Evolutionary conservation across 2,329 filamentous ascomycete species (phyloP), one percentile per base, ranked within the genome.

Genomic region (Dendrostoma leiphaemia): DNA sequence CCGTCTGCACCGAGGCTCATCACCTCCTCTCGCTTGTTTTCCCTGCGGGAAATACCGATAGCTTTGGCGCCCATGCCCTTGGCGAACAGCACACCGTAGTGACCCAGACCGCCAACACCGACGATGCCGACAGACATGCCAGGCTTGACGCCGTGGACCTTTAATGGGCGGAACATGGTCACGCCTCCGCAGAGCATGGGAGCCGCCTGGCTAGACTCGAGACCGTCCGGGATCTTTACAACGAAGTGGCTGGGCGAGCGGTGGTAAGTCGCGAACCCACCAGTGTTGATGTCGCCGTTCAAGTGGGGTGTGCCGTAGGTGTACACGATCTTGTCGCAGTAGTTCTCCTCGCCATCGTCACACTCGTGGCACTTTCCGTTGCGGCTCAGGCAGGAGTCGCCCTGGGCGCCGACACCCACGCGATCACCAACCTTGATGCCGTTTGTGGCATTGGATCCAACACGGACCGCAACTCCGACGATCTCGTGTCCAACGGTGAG

Each of bases 101-200:
- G 85, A 0, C 85, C 86, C 2, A 89, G 67, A 2, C 86, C 85
- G 2, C 86, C 86, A 19, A 89, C 73, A 1, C 86, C 86, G 17
- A 89, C 72, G 47, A 89, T 81, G 0, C 84, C 86, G 1, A 90
- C 83, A 2, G 68, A 76, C 70, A 86, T 89, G 3, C 85, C 85
- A 0, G 84, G 84, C 0, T 86, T 87, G 35, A 78, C 81, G 2
- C 81, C 83, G 56, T 88, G 50, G 19, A 41, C 38, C 53, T 52
- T 81, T 51, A 90, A 65, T 2, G 87, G 86, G 10, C 76, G 74
- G 63, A 78, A 90, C 6, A 85, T 74, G 0, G 86, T 90, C 29
- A 89, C 77, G 6, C 87, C 86, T 21, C 79, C 86, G 62, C 86
- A 89, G 34, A 90, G 72, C 80, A 90, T 83, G 1, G 86, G 85